Conservation (phyloP, 179 eudicot genomes). For the Spinacia oleracea region DNA sequence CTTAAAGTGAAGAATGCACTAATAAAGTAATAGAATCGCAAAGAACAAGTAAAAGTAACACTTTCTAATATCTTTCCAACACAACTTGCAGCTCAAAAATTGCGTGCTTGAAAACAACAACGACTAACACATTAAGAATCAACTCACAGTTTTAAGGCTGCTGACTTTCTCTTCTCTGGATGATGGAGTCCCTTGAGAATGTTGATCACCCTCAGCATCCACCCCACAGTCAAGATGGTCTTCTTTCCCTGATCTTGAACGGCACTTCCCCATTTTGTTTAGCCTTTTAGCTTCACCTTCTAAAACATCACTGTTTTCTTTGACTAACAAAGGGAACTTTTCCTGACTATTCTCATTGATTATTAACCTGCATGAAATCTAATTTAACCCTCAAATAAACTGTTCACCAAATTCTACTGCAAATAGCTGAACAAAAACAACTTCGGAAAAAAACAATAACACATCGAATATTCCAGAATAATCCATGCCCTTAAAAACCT, state of each 20-base stretch:
- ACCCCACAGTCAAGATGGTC: slow-evolving; percentile 72
- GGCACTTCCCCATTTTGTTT: slow-evolving; percentile 66
- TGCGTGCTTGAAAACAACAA: background rate
- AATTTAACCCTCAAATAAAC: slow-evolving; percentile 16
- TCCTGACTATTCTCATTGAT: slow-evolving; percentile 34
- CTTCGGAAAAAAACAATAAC: background rate
- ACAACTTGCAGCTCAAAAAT: background rate
- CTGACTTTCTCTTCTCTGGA: slow-evolving; percentile 97
- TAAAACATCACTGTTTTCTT: slow-evolving; percentile 36
- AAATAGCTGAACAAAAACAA: background rate
- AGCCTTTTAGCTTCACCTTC: slow-evolving; percentile 65
- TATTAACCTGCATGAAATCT: slow-evolving; percentile 23
- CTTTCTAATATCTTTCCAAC: background rate
- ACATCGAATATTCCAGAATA: background rate
- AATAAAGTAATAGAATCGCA: background rate
- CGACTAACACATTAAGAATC: background rate
- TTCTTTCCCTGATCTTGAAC: slow-evolving; percentile 70
- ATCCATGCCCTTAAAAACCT: background rate
- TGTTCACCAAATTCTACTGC: background rate
- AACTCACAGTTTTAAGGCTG: slow-evolving; percentile 95
- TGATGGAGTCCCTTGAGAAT: slow-evolving; percentile 70
- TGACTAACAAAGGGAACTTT: slow-evolving; percentile 26
- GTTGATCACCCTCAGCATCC: slow-evolving; percentile 84
- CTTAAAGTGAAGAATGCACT: background rate
- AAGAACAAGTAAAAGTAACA: background rate